phyloP scores from a whole-genome alignment of 2,329 filamentous ascomycete species.

The Penicillium sp. region DNA sequence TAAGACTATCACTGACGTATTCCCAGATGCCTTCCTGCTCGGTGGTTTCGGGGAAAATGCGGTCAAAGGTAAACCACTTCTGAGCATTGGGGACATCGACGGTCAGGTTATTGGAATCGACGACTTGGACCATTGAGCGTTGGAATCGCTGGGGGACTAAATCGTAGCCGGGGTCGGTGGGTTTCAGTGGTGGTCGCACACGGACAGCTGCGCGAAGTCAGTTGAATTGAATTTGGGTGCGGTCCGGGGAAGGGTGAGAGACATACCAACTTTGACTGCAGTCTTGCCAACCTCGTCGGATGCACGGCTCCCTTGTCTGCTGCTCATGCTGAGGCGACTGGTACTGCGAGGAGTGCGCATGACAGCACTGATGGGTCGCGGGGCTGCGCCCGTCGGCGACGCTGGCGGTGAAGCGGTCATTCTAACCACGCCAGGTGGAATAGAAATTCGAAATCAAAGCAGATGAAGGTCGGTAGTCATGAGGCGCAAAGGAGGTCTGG shows the following conservation, averaged over 20 bases:
- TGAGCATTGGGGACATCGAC: conserved; percentile 90
- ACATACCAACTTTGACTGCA: conserved; percentile 94
- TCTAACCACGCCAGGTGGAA: conserved; percentile 24
- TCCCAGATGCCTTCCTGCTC: conserved; percentile 91
- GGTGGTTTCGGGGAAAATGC: conserved; percentile 82
- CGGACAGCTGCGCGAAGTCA: conserved; percentile 69
- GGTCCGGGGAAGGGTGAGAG: neutral
- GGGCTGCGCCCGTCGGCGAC: conserved; percentile 60
- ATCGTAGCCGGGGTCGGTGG: conserved; percentile 87
- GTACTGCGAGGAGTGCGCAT: conserved; percentile 74
- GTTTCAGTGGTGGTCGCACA: conserved; percentile 80
- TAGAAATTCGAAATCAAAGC: neutral
- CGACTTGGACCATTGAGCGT: conserved; percentile 86
- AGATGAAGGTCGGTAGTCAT: conserved; percentile 17
- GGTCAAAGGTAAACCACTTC: conserved; percentile 95
- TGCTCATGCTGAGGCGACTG: conserved; percentile 79
- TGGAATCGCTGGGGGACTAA: conserved; percentile 96
- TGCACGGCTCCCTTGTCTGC: conserved; percentile 75
- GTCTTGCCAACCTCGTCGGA: conserved; percentile 90
- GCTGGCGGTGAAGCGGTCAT: conserved; percentile 70
- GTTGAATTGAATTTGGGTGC: neutral
- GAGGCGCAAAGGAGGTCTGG: conserved; percentile 15
- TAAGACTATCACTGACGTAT: conserved; percentile 86
- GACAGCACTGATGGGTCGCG: conserved; percentile 79
- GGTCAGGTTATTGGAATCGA: conserved; percentile 77